phyloP scores from a whole-genome alignment of 1,284 basidiomycete genomes.

The Ustilago hordei region DNA sequence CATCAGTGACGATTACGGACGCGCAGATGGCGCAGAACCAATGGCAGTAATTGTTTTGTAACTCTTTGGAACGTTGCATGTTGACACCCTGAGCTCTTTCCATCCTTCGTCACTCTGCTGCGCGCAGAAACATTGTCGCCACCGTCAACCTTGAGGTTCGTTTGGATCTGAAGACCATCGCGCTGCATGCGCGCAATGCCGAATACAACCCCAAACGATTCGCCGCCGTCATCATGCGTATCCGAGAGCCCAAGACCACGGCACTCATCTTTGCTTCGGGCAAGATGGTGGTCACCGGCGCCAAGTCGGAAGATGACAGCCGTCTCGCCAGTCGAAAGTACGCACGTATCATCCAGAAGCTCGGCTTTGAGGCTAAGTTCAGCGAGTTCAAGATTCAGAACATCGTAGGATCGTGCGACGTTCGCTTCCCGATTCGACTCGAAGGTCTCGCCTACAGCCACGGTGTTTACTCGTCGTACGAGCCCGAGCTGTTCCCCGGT shows the following conservation, averaged over 20 bases:
- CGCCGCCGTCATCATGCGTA: conserved; percentile 99
- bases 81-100: conserved; percentile 23
- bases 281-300: conserved; percentile 99
- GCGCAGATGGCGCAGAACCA: background rate
- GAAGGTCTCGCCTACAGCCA: conserved; percentile 98
- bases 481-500: conserved; percentile 98
- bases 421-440: conserved; percentile 98
- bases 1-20: background rate
- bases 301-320: conserved; percentile 98
- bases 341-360: conserved; percentile 98
- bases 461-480: conserved; percentile 97
- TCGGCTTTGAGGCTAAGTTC: conserved; percentile 99
- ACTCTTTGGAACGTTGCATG: conserved; percentile 4
- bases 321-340: conserved; percentile 97
- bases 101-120: conserved; percentile 7
- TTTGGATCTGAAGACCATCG: conserved; percentile 97
- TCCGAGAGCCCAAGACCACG: conserved; percentile 99
- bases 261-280: conserved; percentile 99
- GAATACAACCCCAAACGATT: conserved; percentile 99
- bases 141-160: conserved; percentile 98
- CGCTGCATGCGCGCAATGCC: conserved; percentile 95
- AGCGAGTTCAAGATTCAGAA: conserved; percentile 99
- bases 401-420: conserved; percentile 95
- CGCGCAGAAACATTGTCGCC: conserved; percentile 88
- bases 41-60: conserved; percentile 4